Base-by-base conservation (phyloP, 2,329 filamentous ascomycete species). In the Lecanosticta acicola region DNA sequence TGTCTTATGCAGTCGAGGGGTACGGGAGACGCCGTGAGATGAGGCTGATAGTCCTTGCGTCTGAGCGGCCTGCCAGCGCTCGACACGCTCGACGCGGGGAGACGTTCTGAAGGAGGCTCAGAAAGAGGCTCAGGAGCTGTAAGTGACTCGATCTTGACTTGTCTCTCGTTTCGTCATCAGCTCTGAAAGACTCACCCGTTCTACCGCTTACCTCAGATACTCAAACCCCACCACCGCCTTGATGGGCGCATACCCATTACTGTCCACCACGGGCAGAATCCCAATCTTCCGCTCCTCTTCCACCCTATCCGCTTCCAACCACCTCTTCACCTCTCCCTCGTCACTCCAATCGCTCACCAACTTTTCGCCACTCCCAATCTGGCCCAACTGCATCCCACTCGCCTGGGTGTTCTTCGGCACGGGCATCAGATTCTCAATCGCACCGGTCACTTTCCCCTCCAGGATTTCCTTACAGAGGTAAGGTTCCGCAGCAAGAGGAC, bases 341-440 rank as follows among this genome's bases (percentile, higher is more conserved):
- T 60, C 58, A 39, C 59, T 62, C 54, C 55, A 64, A 46, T 64
- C 61, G 40, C 59, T 62, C 7, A 60, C 50, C 26, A 56, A 16
- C 13, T 46, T 43, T n/a, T 61, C 52, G 4, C 56, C 58, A 3
- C 52, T 48, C 0, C 56, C 61, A 17, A 62, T 51, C 32, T 63
- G 61, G 39, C 63, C 59, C 14, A 64, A 39, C 38, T 63, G 60
- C 34, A 51, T 59, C 2, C 59, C 61, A 7, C 58, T 61, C 4
- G 46, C 56, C 46, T 60, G 60, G 16, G 59, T 64, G 32, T 62
- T 62, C 48, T 57, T 55, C 14, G 60, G 57, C 44, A 60, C 37
- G 7, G 59, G 58, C 34, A 63, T 54, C 9, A 46, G 54, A 44
- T 61, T 62, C 45, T 61, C 60, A 38, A 62, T 58, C 19, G 60